Base-by-base conservation (phyloP, 2,329 filamentous ascomycete genomes). In the Dactylellina parvicollis region DNA sequence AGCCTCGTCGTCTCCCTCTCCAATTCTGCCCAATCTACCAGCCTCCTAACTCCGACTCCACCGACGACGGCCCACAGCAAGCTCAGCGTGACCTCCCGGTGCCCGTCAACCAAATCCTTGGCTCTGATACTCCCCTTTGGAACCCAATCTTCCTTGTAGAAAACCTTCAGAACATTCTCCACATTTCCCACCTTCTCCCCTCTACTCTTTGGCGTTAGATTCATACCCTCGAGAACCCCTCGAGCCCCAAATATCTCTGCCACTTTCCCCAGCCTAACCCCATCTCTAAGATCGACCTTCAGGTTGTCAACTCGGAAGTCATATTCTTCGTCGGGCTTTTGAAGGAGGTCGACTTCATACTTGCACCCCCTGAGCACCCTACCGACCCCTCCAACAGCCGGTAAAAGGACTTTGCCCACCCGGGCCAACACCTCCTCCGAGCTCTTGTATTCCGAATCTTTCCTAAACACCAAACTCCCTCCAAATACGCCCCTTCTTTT, bases 61-160 rank as follows among this genome's bases (percentile, higher is more conserved):
- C 85, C 84, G 36, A 89, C 83, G 20, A 89, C 80, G 2, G 82
- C 81, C 87, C 87, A 89, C 3, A 90, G 81, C 8, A 89, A 80
- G 3, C 83, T 84, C 46, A 89, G 81, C 0, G 87, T 89, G 79
- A 86, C 88, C 76, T 89, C 87, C 7, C 87, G 84, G 76, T 88
- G 86, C 1, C 87, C 87, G 75, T 89, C 84, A 4, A 89, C 86
- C 49, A 89, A 84, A 61, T 89, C 86, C 38, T 86, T 84, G 0
- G 87, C 83, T 12, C 80, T 82, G 34, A 88, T 34, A 16, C 36
- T 66, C 7, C 54, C 44, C 73, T 26, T 7, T 76, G 74, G 74
- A 80, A 82, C 16, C 1, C 32, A 28, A 4, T 38, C 54, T 5
- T 36, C 50, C 1, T 8, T n/a, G 22, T 55, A 65, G 1, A 73